phyloP scores from a whole-genome alignment of 1,284 basidiomycete species.

The Dichomitus squalens region DNA sequence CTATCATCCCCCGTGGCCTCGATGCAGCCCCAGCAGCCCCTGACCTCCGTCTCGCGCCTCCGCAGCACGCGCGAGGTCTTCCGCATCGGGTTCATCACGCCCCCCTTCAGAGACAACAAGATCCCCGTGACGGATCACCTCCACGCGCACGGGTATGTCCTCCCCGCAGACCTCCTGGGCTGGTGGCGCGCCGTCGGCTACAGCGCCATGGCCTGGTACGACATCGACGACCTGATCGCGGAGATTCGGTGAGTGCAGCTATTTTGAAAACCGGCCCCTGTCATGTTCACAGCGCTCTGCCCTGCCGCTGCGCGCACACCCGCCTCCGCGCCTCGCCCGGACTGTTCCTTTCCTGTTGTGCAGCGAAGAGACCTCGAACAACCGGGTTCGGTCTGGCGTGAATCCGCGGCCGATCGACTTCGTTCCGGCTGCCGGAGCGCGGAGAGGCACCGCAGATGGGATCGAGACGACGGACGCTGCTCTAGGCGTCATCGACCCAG shows the following conservation, averaged over 20 bases:
- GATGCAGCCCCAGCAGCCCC: conserved; percentile 12
- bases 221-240: conserved; percentile 75
- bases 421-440: conserved; percentile 68
- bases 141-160: conserved; percentile 72
- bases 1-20: conserved; percentile 5
- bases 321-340: neutral
- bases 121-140: conserved; percentile 78
- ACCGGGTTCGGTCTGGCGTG: conserved; percentile 71
- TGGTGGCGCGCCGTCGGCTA: conserved; percentile 75
- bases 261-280: neutral
- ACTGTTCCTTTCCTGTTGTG: neutral
- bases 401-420: conserved; percentile 64
- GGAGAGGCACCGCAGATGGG: conserved; percentile 65
- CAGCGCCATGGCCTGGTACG: conserved; percentile 70
- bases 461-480: conserved; percentile 59
- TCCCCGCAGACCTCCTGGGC: conserved; percentile 62
- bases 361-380: conserved; percentile 74
- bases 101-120: conserved; percentile 72
- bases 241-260: conserved; percentile 64
- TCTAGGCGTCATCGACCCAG: conserved; percentile 46
- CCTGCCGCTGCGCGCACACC: neutral
- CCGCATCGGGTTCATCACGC: conserved; percentile 73
- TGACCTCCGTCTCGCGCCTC: neutral
- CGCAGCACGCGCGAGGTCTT: conserved; percentile 35
- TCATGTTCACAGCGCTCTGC: neutral